Conservation (phyloP, 257 asterid species). For the Parsonsia alboflavescens region DNA sequence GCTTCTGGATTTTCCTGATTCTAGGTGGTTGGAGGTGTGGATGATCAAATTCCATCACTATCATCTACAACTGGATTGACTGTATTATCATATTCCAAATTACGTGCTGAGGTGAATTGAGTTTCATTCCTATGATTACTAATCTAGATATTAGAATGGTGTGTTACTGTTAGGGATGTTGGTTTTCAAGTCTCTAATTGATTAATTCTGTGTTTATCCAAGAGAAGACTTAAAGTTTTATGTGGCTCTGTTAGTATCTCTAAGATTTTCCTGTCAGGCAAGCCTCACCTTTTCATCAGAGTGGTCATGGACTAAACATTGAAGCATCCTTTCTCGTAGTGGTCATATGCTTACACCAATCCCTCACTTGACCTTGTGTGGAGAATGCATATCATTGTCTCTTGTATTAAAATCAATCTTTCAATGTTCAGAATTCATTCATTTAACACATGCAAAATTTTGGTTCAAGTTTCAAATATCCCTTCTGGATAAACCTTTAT, state of each 20-base stretch:
- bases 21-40: conserved; percentile 87
- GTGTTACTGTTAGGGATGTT: background rate
- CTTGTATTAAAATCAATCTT: background rate
- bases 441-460: background rate
- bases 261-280: background rate
- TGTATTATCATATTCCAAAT: conserved; percentile 57
- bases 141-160: background rate
- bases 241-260: background rate
- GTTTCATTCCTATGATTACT: background rate
- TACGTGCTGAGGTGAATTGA: conserved; percentile 57
- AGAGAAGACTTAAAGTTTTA: background rate
- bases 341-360: background rate
- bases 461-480: background rate
- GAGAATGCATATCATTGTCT: background rate
- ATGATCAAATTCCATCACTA: conserved; percentile 68
- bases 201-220: background rate
- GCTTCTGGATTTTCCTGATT: conserved; percentile 18
- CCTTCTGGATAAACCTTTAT: background rate
- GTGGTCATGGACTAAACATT: conserved; percentile 2
- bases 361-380: background rate
- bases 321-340: background rate
- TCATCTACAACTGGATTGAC: conserved; percentile 57
- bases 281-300: background rate
- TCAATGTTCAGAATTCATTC: background rate
- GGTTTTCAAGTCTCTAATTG: background rate